Evolutionary conservation across 75 land plant genomes (phyloP), one percentile per base, ranked within the genome.

Genomic region (Picea glauca): DNA sequence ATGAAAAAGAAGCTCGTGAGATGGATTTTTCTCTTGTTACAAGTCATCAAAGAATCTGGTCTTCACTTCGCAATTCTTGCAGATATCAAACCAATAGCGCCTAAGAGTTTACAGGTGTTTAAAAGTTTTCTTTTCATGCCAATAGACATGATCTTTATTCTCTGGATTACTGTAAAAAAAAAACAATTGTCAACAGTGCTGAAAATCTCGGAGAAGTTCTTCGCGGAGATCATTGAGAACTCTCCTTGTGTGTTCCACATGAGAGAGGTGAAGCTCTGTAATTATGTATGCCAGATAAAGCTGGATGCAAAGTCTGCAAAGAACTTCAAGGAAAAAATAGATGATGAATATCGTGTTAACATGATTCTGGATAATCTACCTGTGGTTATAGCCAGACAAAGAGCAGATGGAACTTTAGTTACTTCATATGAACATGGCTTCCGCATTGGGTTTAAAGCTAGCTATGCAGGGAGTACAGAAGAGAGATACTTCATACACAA

Each of bases 231-330:
- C 77, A 89, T 68, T 91, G 94, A 96, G 76, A 96, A 94, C 82
- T 94, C 97, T 66, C 87, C 89, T 31, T 96, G 91, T 79, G 70
- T 81, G 98, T 96, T 96, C 65, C 64, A 83, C 63, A 96, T 96
- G 98, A 26, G 26, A 26, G 26, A 26, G 26, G 26, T 26, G 26
- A 26, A 26, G 26, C 26, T 26, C 26, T 26, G 83, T 80, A 50
- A 81, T 85, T 32, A 87, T 58, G 93, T 88, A 33, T 96, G 98
- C 72, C 82, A 66, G 35, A 60, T 23, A 9, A 91, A 79, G 65
- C 86, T 93, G 54, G 80, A 80, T 80, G 81, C 85, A 80, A 90
- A 93, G 81, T 63, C 90, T 96, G 93, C 72, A 96, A 96, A 58
- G 91, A 90, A 72, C 96, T 95, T 26, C 26, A 26, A 26, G 26